Evolutionary conservation across 1,284 basidiomycete species (phyloP), one percentile per base, ranked within the genome.

Genomic region (Puccinia polysora): DNA sequence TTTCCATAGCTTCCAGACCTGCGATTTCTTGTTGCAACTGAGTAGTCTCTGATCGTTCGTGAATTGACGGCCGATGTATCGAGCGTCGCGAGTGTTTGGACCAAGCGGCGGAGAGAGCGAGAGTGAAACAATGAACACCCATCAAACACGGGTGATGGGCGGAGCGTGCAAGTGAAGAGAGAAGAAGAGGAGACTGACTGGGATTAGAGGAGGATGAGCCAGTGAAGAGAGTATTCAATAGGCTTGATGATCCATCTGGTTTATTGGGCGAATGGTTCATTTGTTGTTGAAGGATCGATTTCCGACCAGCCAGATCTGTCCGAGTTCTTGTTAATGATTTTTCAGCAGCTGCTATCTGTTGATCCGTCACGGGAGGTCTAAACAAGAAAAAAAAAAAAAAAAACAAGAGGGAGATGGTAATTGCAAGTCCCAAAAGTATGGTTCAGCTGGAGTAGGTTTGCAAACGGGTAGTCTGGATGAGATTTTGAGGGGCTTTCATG

Each of bases 1-100:
- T 36, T 14, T 81, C 81, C 68, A 82, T 75, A 4, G 77, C 74
- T n/a, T 79, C 78, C 47, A 82, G 74, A 0, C 80, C 80, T 18
- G 75, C 75, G n/a, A 81, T 77, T 73, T 82, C 81, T 8, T 77
- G 74, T 64, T 80, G 76, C 30, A 81, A 75, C 30, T 77, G 74
- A 65, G 77, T 77, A 56, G 78, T 75, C 64, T 80, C 79, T 56
- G 69, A 25, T 20, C 62, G 56, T n/a, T 36, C 12, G 28, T 30
- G 23, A 30, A 49, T 49, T 45, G 36, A 23, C 23, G 47, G 38
- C 14, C 5, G 28, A 40, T 8, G 14, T 7, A 5, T 23, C 2
- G 8, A 28, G 38, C 4, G 14, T 15, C 7, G 14, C 7, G 6
- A 3, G 25, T 23, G 10, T 23, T 18, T 18, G 43, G 23, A 12